Conservation (phyloP, 202 grass and related monocot species). For the Brachypodium distachyon region DNA sequence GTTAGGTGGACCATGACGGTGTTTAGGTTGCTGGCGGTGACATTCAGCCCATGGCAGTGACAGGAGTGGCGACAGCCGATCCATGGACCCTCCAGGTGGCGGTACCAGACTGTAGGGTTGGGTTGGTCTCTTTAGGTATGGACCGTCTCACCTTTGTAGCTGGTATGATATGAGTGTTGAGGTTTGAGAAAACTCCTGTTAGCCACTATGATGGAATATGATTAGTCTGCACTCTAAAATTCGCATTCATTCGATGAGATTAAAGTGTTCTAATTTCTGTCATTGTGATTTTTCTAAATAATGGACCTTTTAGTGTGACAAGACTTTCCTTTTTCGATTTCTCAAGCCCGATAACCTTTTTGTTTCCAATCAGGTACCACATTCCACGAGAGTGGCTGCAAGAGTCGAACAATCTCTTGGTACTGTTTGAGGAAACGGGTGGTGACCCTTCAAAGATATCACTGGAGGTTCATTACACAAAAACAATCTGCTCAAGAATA, state of each 20-base stretch:
- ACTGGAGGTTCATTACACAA: slow-evolving; percentile 56
- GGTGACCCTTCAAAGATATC: slow-evolving; percentile 72
- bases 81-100: no score
- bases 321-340: neutral
- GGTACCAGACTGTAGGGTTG: no score
- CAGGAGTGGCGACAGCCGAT: no score
- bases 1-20: no score
- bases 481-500: slow-evolving; percentile 73
- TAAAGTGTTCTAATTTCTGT: neutral
- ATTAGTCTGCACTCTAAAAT: neutral
- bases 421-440: slow-evolving; percentile 91
- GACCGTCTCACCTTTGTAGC: no score
- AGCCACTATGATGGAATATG: neutral
- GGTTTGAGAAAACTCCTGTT: no score
- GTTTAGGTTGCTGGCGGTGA: no score
- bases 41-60: no score
- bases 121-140: no score
- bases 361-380: slow-evolving; percentile 71
- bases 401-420: slow-evolving; percentile 57
- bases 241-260: neutral
- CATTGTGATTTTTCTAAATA: neutral
- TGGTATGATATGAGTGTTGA: no score
- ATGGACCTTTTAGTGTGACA: neutral
- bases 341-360: neutral
- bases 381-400: slow-evolving; percentile 87